phyloP scores from a whole-genome alignment of 352 stramenopile genomes.

The Chrysophaeum taylorii region DNA sequence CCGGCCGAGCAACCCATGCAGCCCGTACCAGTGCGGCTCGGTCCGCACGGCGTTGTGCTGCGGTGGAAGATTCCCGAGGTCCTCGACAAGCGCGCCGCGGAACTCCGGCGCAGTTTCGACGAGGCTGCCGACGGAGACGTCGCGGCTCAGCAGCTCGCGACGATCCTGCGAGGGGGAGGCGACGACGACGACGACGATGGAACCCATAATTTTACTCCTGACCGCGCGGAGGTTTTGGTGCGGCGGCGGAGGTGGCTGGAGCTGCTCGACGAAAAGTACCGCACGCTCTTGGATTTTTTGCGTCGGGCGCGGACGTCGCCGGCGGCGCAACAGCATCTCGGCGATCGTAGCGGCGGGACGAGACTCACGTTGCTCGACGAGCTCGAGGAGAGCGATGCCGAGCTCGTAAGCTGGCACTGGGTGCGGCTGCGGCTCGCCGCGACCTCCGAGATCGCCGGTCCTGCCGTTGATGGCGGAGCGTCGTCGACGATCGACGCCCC shows the following conservation, averaged over 20 bases:
- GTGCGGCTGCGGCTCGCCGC: constrained; percentile 41
- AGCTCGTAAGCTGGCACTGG: constrained; percentile 68
- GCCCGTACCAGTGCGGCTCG: constrained; percentile 51
- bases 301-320: not conserved
- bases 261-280: not conserved
- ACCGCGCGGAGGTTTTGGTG: constrained; percentile 27
- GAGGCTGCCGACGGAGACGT: constrained; percentile 53
- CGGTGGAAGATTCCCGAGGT: constrained; percentile 24
- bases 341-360: not conserved
- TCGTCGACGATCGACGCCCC: too few species aligned
- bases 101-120: constrained; percentile 64
- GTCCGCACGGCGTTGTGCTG: constrained; percentile 33
- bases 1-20: constrained; percentile 51
- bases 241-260: constrained; percentile 2
- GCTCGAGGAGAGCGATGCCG: constrained; percentile 74
- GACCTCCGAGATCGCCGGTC: not conserved
- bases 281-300: not conserved
- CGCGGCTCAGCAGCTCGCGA: too few species aligned
- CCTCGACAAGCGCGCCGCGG: constrained; percentile 39
- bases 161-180: too few species aligned
- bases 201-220: too few species aligned
- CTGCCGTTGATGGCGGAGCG: too few species aligned
- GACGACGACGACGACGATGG: too few species aligned
- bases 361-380: constrained; percentile 55
- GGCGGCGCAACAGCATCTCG: not conserved